Evolutionary conservation across 306 rosid genomes (phyloP), one percentile per base, ranked within the genome.

Genomic region (Cucurbita argyrosperma): DNA sequence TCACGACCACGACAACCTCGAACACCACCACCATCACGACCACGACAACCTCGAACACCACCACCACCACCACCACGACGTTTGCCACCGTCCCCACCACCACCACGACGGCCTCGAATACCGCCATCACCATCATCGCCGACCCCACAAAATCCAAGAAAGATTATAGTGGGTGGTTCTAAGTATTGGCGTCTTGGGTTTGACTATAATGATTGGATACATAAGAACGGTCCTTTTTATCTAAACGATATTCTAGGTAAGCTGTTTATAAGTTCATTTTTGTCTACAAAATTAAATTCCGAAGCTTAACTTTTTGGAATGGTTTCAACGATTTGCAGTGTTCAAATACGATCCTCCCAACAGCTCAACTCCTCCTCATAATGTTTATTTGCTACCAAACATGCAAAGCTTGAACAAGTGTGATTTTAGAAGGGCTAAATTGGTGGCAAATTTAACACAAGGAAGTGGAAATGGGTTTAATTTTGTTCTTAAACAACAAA

Each of bases 271-370:
- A 65, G 6, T 66, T 42, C 14, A 39, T 42, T 66, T 37, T 12
- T 10, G 3, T 14, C 7, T 16, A 16, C 10, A 55, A 55, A 16
- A 56, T 19, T 18, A 3, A 8, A 18, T 2, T 11, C 42, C 4
- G 0, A 59, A 23, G 14, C 42, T 11, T 26, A 0, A 0, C 13
- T 59, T 23, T 10, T 26, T 26, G 16, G 53, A 50, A 50, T 50
- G 16, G 54, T 50, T 13, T 50, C 6, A 10, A 13, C n/a, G 5
- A 50, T 59, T 30, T 68, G 82, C 76, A 91, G 92, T 89, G 18
- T 91, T 91, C 84, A 91, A 87, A 82, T 89, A 85, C 51, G 92
- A 84, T 55, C 78, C 86, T 5, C 97, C 92, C 30, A 88, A 63
- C 7, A 59, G 75, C 5, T 75, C 79, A 0, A 72, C 75, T 15